phyloP scores from a whole-genome alignment of 306 rosid species.

The Vigna hirtella region DNA sequence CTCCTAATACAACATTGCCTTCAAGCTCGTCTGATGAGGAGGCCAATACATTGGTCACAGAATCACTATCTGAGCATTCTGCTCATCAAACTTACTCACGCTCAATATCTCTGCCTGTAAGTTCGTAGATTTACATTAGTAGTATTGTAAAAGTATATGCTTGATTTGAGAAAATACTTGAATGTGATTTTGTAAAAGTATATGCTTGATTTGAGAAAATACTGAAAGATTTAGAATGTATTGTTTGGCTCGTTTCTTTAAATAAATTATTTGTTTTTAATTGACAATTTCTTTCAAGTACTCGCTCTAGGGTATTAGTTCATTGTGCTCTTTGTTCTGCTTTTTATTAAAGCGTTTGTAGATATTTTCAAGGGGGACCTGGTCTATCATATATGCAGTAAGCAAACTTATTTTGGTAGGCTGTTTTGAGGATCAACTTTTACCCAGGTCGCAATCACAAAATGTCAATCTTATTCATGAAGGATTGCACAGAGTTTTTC shows the following conservation, averaged over 20 bases:
- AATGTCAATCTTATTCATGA: not conserved
- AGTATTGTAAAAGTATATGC: not conserved
- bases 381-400: not conserved
- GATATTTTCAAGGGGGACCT: not conserved
- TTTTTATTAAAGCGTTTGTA: not conserved
- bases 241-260: not conserved
- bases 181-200: not conserved
- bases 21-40: slow-evolving; percentile 49
- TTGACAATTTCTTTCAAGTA: not conserved
- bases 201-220: not conserved
- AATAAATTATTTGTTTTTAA: not conserved
- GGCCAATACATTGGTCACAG: slow-evolving; percentile 42
- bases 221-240: not conserved
- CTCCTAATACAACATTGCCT: slow-evolving; percentile 45
- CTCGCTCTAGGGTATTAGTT: not conserved
- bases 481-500: not conserved
- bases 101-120: slow-evolving; percentile 78
- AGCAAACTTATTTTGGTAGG: not conserved
- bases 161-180: not conserved
- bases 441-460: not conserved
- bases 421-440: not conserved
- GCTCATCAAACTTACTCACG: slow-evolving; percentile 53
- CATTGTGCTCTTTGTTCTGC: not conserved
- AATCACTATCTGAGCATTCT: slow-evolving; percentile 47
- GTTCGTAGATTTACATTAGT: slow-evolving; percentile 35